Conservation (phyloP, 768 basidiomycete species). For the Cubamyces lactineus region DNA sequence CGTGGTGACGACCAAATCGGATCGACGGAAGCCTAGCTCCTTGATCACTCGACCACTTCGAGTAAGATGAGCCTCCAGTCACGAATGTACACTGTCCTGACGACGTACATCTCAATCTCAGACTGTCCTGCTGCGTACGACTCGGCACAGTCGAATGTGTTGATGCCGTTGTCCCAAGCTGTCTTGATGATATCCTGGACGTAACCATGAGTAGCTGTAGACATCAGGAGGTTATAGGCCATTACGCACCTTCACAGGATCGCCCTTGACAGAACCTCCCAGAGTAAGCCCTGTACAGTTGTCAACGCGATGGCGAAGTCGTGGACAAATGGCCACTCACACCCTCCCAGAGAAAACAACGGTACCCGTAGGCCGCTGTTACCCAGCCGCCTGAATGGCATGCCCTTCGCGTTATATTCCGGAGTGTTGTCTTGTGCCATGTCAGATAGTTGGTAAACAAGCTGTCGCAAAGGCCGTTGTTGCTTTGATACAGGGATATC, state of each 20-base stretch:
- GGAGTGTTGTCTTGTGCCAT: slow-evolving; percentile 3
- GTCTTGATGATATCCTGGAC: slow-evolving; percentile 72
- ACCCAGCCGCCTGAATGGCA: slow-evolving; percentile 62
- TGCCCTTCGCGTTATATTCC: slow-evolving; percentile 52
- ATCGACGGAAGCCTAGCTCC: slow-evolving; percentile 66
- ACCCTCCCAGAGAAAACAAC: slow-evolving; percentile 69
- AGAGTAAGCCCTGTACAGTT: slow-evolving; percentile 51
- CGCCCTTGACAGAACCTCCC: slow-evolving; percentile 67
- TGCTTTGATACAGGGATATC: too few species aligned
- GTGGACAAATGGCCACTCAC: slow-evolving; percentile 36
- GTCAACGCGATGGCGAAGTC: not conserved
- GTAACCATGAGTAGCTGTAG: not conserved
- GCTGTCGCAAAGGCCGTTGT: too few species aligned
- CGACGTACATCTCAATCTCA: slow-evolving; percentile 68
- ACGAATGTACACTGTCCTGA: not conserved
- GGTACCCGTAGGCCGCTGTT: slow-evolving; percentile 66
- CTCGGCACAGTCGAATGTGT: slow-evolving; percentile 74
- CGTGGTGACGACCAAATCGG: slow-evolving; percentile 76
- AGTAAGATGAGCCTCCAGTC: not conserved
- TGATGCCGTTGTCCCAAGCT: slow-evolving; percentile 77
- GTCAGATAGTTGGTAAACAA: not conserved
- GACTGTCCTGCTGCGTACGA: slow-evolving; percentile 67
- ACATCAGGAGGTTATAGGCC: too few species aligned
- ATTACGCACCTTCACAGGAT: slow-evolving; percentile 62
- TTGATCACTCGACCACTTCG: slow-evolving; percentile 68